These are phyloP conservation scores for Phylloporus gajari DNA, from an alignment of 1,284 basidiomycete genomes.

Conservation along the genomic window DNA sequence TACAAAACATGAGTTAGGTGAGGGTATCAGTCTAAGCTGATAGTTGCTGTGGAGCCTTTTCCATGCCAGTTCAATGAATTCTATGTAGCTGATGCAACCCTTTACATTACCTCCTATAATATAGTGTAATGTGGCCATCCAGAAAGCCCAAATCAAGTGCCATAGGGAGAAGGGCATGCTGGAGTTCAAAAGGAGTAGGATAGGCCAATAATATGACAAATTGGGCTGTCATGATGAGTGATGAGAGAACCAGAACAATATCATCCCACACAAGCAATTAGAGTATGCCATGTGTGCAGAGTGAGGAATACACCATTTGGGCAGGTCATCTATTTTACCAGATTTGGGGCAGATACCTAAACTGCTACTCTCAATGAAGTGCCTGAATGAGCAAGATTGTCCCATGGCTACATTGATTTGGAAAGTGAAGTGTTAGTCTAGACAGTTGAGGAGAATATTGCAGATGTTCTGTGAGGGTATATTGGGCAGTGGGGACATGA, in stretches of 20 bases:
- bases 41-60: conserved; percentile 52
- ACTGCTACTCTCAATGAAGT: conserved; percentile 69
- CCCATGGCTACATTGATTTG: conserved; percentile 69
- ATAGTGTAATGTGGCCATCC: conserved; percentile 62
- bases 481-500: too few species aligned
- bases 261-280: conserved; percentile 61
- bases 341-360: conserved; percentile 64
- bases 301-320: conserved; percentile 62
- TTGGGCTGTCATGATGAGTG: too few species aligned
- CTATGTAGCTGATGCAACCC: conserved; percentile 56
- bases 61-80: conserved; percentile 57
- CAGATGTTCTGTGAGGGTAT: conserved; percentile 61
- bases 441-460: conserved; percentile 48
- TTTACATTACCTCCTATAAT: conserved; percentile 58
- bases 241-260: conserved; percentile 25
- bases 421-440: conserved; percentile 63
- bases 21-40: conserved; percentile 66
- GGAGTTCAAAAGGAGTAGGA: too few species aligned
- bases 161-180: conserved; percentile 56
- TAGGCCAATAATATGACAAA: too few species aligned
- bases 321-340: too few species aligned
- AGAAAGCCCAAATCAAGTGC: conserved; percentile 64
- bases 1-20: conserved; percentile 80
- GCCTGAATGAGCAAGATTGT: conserved; percentile 53
- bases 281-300: not conserved